Base-by-base conservation (phyloP, 257 asterid genomes). In the Oldenlandia corymbosa region DNA sequence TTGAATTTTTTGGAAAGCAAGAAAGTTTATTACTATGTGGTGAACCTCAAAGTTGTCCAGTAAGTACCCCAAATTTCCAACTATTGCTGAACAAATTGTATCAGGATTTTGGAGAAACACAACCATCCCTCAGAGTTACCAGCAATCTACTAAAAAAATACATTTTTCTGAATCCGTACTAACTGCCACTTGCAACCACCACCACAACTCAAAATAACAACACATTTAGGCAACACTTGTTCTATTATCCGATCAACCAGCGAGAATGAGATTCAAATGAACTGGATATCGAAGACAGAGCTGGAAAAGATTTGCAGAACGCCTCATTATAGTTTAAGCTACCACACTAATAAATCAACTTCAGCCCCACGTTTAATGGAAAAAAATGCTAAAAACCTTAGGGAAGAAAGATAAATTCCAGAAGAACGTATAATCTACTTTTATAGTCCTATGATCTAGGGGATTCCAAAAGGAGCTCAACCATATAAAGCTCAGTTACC, bases 401-500 rank as follows among this genome's bases (percentile, higher is more conserved):
- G 14, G 18, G 1, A 26, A 36, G 26, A n/a, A n/a, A n/a, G n/a
- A n/a, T n/a, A n/a, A n/a, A n/a, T n/a, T n/a, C n/a, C n/a, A n/a
- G n/a, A n/a, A n/a, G n/a, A n/a, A n/a, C n/a, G n/a, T n/a, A n/a
- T n/a, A n/a, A n/a, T 37, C 49, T 30, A 23, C 71, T 10, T 18
- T 2, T n/a, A n/a, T n/a, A 36, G 67, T 26, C 16, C 32, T 23
- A 10, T 67, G 24, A 16, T 52, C 42, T 11, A 27, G 24, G 7
- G 54, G 9, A 41, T 16, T 47, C 52, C 41, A 3, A 42, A 37
- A 50, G 14, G 10, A 42, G 55, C n/a, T 10, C 41, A 21, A 36
- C 23, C 42, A 60, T 43, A n/a, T 43, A 10, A 16, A 11, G 48
- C 3, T 21, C 64, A 32, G 61, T 9, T 67, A 85, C 93, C 95